These are phyloP conservation scores for Arabis hirsuta DNA, from an alignment of 345 rosid species.

Conservation along the genomic window DNA sequence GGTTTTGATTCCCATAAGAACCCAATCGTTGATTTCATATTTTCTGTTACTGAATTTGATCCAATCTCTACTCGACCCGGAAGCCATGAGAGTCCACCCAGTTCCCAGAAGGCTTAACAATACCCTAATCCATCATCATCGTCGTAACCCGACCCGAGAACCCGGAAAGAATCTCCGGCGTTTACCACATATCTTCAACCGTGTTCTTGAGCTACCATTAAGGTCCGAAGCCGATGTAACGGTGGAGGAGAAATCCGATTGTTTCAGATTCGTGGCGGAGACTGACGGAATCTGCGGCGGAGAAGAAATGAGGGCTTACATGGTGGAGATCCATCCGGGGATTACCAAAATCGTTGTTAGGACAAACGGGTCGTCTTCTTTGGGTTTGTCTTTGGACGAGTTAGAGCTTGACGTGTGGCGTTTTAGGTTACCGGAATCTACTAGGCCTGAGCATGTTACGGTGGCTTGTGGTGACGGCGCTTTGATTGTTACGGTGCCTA, in stretches of 20 bases:
- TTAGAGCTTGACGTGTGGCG: conserved; percentile 96
- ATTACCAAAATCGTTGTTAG: conserved; percentile 82
- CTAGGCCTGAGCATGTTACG: conserved; percentile 89
- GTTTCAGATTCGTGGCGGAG: conserved; percentile 85
- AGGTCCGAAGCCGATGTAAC: conserved; percentile 84
- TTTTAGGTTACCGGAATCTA: conserved; percentile 83
- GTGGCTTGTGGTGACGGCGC: conserved; percentile 74
- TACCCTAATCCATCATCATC: conserved; percentile 44
- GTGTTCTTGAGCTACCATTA: conserved; percentile 90
- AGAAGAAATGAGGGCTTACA: conserved; percentile 74
- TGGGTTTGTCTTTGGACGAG: conserved; percentile 64
- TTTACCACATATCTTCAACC: conserved; percentile 92
- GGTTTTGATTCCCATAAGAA: conserved; percentile 28
- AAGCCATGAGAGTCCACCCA: conserved; percentile 89
- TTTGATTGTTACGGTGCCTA: conserved; percentile 90
- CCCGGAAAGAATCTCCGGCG: conserved; percentile 83
- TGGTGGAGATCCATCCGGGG: conserved; percentile 87
- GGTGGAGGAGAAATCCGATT: conserved; percentile 74
- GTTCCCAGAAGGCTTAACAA: conserved; percentile 66
- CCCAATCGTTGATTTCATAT: conserved; percentile 12
- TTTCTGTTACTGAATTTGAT: conserved; percentile 38
- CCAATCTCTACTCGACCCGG: conserved; percentile 35
- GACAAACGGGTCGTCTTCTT: conserved; percentile 62
- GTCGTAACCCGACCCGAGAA: conserved; percentile 53
- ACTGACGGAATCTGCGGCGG: conserved; percentile 56